Conservation (phyloP, 345 rosid species). For the Heritiera fomes region DNA sequence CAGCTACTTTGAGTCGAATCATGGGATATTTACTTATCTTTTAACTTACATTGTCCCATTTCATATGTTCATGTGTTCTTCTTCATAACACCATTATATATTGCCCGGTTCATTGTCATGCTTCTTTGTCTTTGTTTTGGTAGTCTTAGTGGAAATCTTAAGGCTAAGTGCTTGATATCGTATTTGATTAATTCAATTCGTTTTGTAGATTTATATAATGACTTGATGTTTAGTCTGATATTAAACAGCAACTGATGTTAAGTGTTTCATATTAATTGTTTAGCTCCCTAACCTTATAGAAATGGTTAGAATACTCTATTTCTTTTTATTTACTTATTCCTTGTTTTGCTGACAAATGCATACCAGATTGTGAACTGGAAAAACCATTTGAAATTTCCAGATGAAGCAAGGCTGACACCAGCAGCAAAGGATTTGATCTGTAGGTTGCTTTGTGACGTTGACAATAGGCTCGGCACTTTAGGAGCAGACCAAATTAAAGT, state of each 20-base stretch:
- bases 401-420: constrained; percentile 77
- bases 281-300: neutral
- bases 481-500: constrained; percentile 78
- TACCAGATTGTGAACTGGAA: constrained; percentile 85
- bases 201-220: neutral
- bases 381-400: constrained; percentile 77
- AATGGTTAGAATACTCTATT: neutral
- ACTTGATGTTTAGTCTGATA: neutral
- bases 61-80: neutral
- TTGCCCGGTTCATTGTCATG: neutral
- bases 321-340: neutral
- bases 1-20: neutral
- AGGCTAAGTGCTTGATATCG: neutral
- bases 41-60: neutral
- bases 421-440: constrained; percentile 78
- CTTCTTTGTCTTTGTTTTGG: constrained; percentile 11
- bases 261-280: neutral
- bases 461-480: constrained; percentile 76
- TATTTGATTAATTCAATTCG: neutral
- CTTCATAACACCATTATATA: neutral
- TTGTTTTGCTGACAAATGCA: constrained; percentile 13
- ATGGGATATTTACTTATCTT: neutral
- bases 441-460: constrained; percentile 83
- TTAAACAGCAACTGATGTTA: constrained; percentile 1
- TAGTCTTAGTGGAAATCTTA: neutral